Percentiles rank a stretch among this genome's conserved stretches.
phyloP scores from a whole-genome alignment of 1,284 basidiomycete species.

The Thelephora terrestris region DNA sequence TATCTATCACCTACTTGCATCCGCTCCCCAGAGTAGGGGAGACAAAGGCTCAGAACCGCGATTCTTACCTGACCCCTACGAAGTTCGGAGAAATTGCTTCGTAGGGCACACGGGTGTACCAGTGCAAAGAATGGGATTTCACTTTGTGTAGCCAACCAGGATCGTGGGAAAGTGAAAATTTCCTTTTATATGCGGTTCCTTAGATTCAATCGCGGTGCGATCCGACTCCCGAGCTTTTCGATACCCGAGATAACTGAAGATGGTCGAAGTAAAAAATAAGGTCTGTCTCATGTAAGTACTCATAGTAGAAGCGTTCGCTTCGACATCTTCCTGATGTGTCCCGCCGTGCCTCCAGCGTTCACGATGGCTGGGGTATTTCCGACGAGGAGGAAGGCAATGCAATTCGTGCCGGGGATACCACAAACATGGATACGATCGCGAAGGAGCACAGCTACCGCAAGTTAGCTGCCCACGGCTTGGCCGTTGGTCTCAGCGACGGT shows the following conservation, averaged over 20 bases:
- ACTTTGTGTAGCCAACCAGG: no score
- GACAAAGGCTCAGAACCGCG: no score
- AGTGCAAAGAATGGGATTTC: no score
- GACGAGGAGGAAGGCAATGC: slow-evolving; percentile 72
- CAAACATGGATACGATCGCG: slow-evolving; percentile 80
- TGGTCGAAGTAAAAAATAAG: slow-evolving; percentile 68
- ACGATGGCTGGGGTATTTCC: slow-evolving; percentile 89
- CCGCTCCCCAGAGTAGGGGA: no score
- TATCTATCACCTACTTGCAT: no score
- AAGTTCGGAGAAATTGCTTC: no score
- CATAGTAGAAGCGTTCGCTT: background rate
- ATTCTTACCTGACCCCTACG: no score
- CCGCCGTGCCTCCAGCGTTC: slow-evolving; percentile 48
- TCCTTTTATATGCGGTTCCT: no score
- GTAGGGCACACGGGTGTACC: no score
- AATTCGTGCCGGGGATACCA: slow-evolving; percentile 73
- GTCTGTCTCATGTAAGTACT: slow-evolving; percentile 75
- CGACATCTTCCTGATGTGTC: background rate
- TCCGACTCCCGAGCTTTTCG: background rate
- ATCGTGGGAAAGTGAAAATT: no score
- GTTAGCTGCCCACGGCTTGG: slow-evolving; percentile 76
- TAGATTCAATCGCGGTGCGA: background rate
- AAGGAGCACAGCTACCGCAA: slow-evolving; percentile 65
- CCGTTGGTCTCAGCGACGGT: slow-evolving; percentile 83
- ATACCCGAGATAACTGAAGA: slow-evolving; percentile 8